Percentiles rank a stretch among this genome's conserved stretches.
These are phyloP conservation scores for Yamadazyma sp. DNA, from an alignment of 1,139 yeast species.

Conservation along the genomic window DNA sequence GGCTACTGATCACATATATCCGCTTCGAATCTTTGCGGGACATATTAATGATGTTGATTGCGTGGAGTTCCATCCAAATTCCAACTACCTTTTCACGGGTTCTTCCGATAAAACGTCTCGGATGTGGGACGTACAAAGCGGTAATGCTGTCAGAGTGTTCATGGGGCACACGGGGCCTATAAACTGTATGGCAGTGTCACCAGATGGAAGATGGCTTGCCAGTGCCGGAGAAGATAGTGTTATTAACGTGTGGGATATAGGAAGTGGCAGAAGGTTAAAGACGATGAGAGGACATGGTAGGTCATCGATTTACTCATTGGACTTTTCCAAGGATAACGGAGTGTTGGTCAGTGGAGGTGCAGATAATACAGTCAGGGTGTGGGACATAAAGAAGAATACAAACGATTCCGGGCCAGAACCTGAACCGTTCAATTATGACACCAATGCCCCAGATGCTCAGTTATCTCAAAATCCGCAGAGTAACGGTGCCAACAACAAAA, in stretches of 20 bases:
- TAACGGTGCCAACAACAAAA: conserved; percentile 6
- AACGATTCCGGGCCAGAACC: conserved; percentile 81
- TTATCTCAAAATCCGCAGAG: conserved; percentile 7
- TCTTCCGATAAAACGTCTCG: conserved; percentile 93
- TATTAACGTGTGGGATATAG: conserved; percentile 92
- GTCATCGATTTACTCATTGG: conserved; percentile 79
- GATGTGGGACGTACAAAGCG: conserved; percentile 96
- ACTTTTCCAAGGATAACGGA: conserved; percentile 85
- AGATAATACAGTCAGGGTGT: conserved; percentile 88
- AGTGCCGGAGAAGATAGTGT: conserved; percentile 93
- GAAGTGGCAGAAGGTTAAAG: conserved; percentile 83
- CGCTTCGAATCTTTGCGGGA: conserved; percentile 94
- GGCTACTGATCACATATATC: conserved; percentile 98
- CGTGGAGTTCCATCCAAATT: conserved; percentile 94
- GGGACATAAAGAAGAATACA: conserved; percentile 91
- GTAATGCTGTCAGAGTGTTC: conserved; percentile 89
- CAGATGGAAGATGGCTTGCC: conserved; percentile 96
- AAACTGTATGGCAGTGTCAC: conserved; percentile 83
- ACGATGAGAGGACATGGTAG: conserved; percentile 90
- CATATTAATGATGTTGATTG: conserved; percentile 96
- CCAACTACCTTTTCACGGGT: conserved; percentile 91
- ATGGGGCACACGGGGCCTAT: conserved; percentile 92
- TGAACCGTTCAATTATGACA: conserved; percentile 53
- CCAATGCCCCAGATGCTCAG: conserved; percentile 15
- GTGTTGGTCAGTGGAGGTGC: conserved; percentile 92